phyloP scores from a whole-genome alignment of 306 rosid genomes.

The Pyrus betulifolia region DNA sequence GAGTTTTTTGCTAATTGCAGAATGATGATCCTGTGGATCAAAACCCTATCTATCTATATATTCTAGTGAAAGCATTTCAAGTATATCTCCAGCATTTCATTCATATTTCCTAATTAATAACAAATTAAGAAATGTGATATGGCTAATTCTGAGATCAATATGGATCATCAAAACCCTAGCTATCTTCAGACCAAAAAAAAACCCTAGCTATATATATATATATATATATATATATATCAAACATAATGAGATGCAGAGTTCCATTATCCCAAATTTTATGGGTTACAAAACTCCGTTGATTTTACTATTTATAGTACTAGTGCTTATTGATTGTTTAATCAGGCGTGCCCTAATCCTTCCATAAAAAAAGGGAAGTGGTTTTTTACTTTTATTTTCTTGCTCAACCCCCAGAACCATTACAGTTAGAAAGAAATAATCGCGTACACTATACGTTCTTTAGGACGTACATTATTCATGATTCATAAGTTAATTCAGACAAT shows the following conservation, averaged over 20 bases:
- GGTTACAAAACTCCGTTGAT: background rate
- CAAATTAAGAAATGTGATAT: background rate
- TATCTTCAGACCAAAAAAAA: background rate
- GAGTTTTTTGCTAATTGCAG: background rate
- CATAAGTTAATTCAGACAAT: background rate
- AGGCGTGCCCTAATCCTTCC: background rate
- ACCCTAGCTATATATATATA: background rate
- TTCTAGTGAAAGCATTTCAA: background rate
- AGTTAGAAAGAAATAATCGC: background rate
- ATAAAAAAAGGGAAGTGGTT: slow-evolving; percentile 5
- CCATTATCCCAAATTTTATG: background rate
- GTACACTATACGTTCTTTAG: background rate
- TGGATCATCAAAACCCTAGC: background rate
- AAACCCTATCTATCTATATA: background rate
- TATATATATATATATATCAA: background rate
- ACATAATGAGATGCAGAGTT: background rate
- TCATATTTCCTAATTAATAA: background rate
- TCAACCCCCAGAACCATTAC: background rate
- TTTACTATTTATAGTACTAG: background rate
- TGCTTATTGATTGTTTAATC: background rate
- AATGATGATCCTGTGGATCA: background rate
- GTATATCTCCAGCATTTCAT: background rate
- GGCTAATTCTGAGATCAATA: background rate
- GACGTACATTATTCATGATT: background rate
- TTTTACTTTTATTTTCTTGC: background rate